Base-by-base conservation (phyloP, 1,284 basidiomycete species). In the Cystobasidiaceae sp. region DNA sequence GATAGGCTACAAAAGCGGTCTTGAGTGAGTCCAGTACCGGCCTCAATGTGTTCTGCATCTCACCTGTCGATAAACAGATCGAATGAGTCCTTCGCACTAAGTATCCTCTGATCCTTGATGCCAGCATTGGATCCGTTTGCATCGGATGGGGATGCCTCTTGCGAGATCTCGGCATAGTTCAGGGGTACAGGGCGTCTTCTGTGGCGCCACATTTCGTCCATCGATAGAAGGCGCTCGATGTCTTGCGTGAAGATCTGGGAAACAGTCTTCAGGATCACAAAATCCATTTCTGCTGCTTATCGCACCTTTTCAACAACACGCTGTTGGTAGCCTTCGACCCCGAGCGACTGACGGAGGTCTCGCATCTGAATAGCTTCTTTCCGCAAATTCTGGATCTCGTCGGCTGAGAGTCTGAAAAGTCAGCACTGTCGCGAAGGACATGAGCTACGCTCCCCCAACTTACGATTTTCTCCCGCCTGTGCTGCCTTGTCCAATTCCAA, bases 181-280 rank as follows among this genome's bases (percentile, higher is more conserved):
- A 99, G 82, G 0, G 93, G 86, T 0, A 83, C 84, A 0, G 96
- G 96, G 68, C 87, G 87, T 25, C 85, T 83, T 28, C 96, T 85
- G 8, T 87, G 83, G 49, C 86, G 86, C 96, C 96, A 98, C 93
- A 98, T 97, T 73, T 97, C 94, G n/a, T 86, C 81, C 96, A 98
- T 98, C 13, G 84, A 84, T 13, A 99, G 80, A 1, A 98, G 81
- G 52, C 96, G 89, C 64, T 85, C 82, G 71, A 97, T 91, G 72
- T 99, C 96, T 1, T 83, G 77, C 69, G 86, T 82, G 80, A 93
- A 99, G 8, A 97, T 87, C 89, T 93, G 71, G 5, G 4, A 39
- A 50, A 25, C 21, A 49, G 21, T 23, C 11, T 9, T 13, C 15
- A 25, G 37, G 15, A 7, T 13, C 17, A 37, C 51, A 5, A 55